A percentile compares a stretch with the other conserved stretches of the same genome.
These are phyloP conservation scores for Corynascus novoguineensis DNA, from an alignment of 495 filamentous ascomycete species.

Conservation along the genomic window DNA sequence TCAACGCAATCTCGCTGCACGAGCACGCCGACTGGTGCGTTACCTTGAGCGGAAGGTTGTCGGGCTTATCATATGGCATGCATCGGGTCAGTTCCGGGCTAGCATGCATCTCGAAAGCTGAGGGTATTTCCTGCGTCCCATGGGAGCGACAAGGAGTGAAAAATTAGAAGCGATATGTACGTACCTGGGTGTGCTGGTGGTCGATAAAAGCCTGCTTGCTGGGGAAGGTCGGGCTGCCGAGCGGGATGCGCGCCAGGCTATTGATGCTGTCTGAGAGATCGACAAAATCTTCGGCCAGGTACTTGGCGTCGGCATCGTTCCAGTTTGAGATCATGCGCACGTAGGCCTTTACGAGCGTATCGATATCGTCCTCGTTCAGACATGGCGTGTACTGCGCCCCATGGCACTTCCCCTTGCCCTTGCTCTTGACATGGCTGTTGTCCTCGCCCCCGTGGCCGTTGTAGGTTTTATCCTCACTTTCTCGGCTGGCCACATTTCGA, in stretches of 20 bases:
- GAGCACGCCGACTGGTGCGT: slow-evolving; percentile 15
- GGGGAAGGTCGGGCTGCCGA: slow-evolving; percentile 28
- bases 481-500: no score
- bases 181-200: slow-evolving; percentile 16
- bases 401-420: slow-evolving; percentile 4
- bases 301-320: slow-evolving; percentile 24
- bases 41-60: slow-evolving; percentile 11
- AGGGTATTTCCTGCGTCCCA: no score
- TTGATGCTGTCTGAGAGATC: slow-evolving; percentile 33
- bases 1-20: slow-evolving; percentile 26
- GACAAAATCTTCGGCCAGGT: slow-evolving; percentile 20
- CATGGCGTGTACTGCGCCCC: slow-evolving; percentile 10
- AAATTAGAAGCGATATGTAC: not conserved
- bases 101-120: no score
- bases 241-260: slow-evolving; percentile 21
- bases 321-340: slow-evolving; percentile 23
- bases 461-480: not conserved
- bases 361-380: slow-evolving; percentile 17
- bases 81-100: not conserved
- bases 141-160: not conserved
- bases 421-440: not conserved
- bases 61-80: not conserved
- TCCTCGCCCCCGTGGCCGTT: not conserved
- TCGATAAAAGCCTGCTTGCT: slow-evolving; percentile 22
- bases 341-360: slow-evolving; percentile 22